Percentiles rank a stretch among this genome's conserved stretches.
These are phyloP conservation scores for Pelargonium citronellum DNA, from an alignment of 441 rosid genomes.

Conservation along the genomic window DNA sequence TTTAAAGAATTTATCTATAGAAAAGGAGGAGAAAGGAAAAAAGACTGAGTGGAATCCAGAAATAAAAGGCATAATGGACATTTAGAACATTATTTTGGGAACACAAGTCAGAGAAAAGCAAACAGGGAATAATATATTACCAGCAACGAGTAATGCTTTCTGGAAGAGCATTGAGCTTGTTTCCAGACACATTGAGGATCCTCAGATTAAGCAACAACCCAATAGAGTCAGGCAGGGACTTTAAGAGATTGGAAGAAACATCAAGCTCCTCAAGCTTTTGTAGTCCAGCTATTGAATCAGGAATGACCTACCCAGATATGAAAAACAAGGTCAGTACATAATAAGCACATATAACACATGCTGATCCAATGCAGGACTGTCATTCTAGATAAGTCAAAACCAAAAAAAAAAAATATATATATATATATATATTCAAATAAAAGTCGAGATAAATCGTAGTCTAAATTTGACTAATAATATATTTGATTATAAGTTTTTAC, in stretches of 20 bases:
- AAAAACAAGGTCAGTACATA: constrained; percentile 4
- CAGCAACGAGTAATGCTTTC: constrained; percentile 58
- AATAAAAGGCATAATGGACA: background rate
- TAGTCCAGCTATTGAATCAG: constrained; percentile 51
- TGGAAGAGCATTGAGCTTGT: constrained; percentile 52
- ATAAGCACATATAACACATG: background rate
- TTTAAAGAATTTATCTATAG: constrained; percentile 5
- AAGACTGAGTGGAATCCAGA: background rate
- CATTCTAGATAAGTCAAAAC: too few relatives aligned
- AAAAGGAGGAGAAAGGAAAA: background rate
- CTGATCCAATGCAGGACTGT: too few relatives aligned
- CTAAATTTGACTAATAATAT: too few relatives aligned
- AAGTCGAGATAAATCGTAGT: too few relatives aligned
- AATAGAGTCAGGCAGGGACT: constrained; percentile 45
- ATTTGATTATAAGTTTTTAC: too few relatives aligned
- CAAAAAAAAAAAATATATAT: too few relatives aligned
- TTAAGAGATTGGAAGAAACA: constrained; percentile 40
- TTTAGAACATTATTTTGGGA: background rate
- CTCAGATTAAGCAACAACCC: constrained; percentile 43
- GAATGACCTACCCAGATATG: constrained; percentile 37
- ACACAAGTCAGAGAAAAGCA: constrained; percentile 6
- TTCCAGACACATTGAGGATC: constrained; percentile 44
- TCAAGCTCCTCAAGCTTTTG: constrained; percentile 49
- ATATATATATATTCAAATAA: too few relatives aligned
- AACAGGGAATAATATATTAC: constrained; percentile 23